Percentiles rank a stretch among this genome's conserved stretches.
Evolutionary conservation across 805 yeast genomes (phyloP).

Genomic region (Metschnikowia picachoensis): DNA sequence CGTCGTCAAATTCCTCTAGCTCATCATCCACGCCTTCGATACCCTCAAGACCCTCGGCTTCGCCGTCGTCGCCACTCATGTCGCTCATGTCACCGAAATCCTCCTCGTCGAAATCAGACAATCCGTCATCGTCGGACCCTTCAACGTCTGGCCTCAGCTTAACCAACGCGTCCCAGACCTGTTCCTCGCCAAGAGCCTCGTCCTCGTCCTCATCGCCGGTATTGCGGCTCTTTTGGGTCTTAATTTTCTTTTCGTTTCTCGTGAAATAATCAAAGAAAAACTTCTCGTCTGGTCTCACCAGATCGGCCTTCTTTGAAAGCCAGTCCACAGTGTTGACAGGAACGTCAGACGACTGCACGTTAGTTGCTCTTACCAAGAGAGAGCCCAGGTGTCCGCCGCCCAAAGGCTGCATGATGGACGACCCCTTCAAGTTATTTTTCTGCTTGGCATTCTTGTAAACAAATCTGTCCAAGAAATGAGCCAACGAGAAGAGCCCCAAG

Average conservation of each 20-base stretch:
- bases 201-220: constrained; percentile 30
- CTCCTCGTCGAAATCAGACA: constrained; percentile 43
- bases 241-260: constrained; percentile 45
- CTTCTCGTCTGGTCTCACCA: constrained; percentile 79
- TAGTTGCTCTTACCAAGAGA: constrained; percentile 63
- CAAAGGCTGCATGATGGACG: constrained; percentile 96
- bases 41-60: constrained; percentile 28
- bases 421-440: constrained; percentile 69
- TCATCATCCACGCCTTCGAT: constrained; percentile 28
- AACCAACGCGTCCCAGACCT: constrained; percentile 77
- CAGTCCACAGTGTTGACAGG: constrained; percentile 88
- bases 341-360: constrained; percentile 34
- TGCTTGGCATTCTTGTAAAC: constrained; percentile 91
- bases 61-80: constrained; percentile 27
- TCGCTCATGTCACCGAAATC: constrained; percentile 35
- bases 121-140: constrained; percentile 27
- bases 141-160: constrained; percentile 70
- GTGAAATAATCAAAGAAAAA: constrained; percentile 86
- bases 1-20: constrained; percentile 25
- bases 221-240: constrained; percentile 18
- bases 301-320: constrained; percentile 58
- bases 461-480: constrained; percentile 92
- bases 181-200: constrained; percentile 56
- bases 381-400: constrained; percentile 79
- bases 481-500: constrained; percentile 77